Conservation (phyloP, 257 asterid species). For the Avicennia marina region DNA sequence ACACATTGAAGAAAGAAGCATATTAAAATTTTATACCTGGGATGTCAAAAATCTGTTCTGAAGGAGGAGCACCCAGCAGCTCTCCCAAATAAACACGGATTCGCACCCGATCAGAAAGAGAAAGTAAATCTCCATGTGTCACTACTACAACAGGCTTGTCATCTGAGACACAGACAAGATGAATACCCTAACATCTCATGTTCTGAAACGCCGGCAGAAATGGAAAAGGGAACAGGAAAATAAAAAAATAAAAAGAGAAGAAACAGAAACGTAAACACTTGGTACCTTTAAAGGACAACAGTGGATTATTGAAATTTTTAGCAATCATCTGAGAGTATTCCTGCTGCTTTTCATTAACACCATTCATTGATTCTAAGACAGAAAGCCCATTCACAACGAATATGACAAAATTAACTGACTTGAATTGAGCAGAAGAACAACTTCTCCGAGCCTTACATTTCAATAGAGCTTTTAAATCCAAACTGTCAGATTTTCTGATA, state of each 20-base stretch:
- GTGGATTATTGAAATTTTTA: constrained; percentile 40
- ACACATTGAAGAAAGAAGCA: neutral
- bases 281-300: constrained; percentile 69
- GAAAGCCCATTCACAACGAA: constrained; percentile 74
- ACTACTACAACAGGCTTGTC: constrained; percentile 83
- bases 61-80: constrained; percentile 71
- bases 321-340: constrained; percentile 36
- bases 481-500: constrained; percentile 56
- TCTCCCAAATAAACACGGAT: constrained; percentile 59
- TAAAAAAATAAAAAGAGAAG: neutral
- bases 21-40: constrained; percentile 43
- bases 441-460: constrained; percentile 37
- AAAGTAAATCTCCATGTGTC: constrained; percentile 83
- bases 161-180: constrained; percentile 36
- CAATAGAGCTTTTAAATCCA: constrained; percentile 25
- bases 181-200: constrained; percentile 6
- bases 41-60: constrained; percentile 65
- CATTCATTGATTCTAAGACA: constrained; percentile 50
- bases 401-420: constrained; percentile 52
- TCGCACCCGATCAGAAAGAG: constrained; percentile 50
- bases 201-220: neutral
- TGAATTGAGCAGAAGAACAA: constrained; percentile 17
- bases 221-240: neutral
- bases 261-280: neutral
- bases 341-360: constrained; percentile 33